These are phyloP conservation scores for Lactuca saligna DNA, from an alignment of 129 eudicot species.

Conservation along the genomic window DNA sequence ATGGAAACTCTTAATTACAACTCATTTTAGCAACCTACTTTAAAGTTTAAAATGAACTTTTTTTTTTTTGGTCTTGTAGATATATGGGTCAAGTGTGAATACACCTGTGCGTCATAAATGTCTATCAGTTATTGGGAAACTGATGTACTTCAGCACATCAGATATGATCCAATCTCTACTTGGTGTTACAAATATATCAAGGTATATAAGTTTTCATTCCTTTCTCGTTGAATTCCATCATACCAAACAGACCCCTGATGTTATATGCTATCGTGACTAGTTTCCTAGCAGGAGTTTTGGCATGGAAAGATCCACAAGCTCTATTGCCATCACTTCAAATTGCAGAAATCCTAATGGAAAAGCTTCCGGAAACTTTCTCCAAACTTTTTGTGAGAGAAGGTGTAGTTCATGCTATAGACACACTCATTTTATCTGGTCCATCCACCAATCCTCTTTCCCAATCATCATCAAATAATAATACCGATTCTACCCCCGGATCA, in stretches of 20 bases:
- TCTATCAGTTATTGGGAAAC: constrained; percentile 78
- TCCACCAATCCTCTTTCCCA: constrained; percentile 31
- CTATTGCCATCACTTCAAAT: constrained; percentile 86
- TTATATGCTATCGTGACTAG: constrained; percentile 29
- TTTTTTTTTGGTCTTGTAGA: constrained; percentile 40
- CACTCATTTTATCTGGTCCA: constrained; percentile 47
- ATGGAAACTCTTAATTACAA: not conserved
- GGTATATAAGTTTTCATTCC: constrained; percentile 39
- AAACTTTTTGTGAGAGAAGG: constrained; percentile 94
- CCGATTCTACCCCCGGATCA: constrained; percentile 56
- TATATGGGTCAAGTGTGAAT: constrained; percentile 89
- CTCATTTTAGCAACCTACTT: constrained; percentile 1
- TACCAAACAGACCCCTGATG: not conserved
- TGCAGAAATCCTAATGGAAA: constrained; percentile 84
- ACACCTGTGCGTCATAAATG: constrained; percentile 89
- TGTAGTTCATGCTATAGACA: constrained; percentile 81
- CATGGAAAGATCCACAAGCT: constrained; percentile 95
- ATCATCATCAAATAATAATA: constrained; percentile 51
- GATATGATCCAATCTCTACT: constrained; percentile 72
- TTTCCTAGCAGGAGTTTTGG: constrained; percentile 85
- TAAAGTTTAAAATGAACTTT: not conserved
- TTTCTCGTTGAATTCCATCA: not conserved
- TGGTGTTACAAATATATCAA: constrained; percentile 64
- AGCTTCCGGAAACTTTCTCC: constrained; percentile 73
- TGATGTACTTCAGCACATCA: constrained; percentile 74